Evolutionary conservation across 2,329 filamentous ascomycete species (phyloP).

Genomic region (Neofusicoccum sp.): DNA sequence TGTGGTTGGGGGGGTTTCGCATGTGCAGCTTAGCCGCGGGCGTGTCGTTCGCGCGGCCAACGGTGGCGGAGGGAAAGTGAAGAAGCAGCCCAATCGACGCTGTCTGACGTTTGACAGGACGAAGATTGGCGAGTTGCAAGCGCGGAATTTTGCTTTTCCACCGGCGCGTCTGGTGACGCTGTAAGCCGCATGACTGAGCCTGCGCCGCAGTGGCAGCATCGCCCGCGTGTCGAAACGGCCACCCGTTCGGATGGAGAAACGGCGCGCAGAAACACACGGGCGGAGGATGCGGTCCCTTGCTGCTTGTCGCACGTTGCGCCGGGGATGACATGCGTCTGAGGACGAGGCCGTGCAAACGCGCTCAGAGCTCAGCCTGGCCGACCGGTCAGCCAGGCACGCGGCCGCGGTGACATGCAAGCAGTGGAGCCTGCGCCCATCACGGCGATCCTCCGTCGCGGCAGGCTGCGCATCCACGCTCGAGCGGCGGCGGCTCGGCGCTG

Average conservation of each 20-base stretch:
- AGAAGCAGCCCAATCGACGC: background rate
- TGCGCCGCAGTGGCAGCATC: background rate
- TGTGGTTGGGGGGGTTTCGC: constrained; percentile 16
- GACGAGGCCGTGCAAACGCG: background rate
- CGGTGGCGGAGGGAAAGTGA: background rate
- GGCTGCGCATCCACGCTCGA: background rate
- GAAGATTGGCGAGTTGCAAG: constrained; percentile 2
- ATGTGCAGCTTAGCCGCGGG: background rate
- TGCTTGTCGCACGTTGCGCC: background rate
- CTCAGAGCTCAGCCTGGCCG: background rate
- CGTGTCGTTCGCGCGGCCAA: background rate
- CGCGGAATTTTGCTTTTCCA: background rate
- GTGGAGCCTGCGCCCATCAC: background rate
- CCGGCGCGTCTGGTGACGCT: constrained; percentile 7
- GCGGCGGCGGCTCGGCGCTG: background rate
- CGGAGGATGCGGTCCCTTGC: background rate
- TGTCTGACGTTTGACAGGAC: constrained; percentile 7
- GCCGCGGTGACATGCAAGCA: constrained; percentile 4
- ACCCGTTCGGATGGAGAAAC: background rate
- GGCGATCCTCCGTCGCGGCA: background rate
- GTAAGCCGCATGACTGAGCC: constrained; percentile 5
- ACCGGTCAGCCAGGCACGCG: background rate
- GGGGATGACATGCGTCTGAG: background rate
- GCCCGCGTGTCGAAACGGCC: constrained; percentile 9
- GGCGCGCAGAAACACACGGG: background rate